A percentile compares a stretch with the other conserved stretches of the same genome.
Conservation (phyloP, 495 filamentous ascomycete genomes). For the Aspergillus sparsus region DNA sequence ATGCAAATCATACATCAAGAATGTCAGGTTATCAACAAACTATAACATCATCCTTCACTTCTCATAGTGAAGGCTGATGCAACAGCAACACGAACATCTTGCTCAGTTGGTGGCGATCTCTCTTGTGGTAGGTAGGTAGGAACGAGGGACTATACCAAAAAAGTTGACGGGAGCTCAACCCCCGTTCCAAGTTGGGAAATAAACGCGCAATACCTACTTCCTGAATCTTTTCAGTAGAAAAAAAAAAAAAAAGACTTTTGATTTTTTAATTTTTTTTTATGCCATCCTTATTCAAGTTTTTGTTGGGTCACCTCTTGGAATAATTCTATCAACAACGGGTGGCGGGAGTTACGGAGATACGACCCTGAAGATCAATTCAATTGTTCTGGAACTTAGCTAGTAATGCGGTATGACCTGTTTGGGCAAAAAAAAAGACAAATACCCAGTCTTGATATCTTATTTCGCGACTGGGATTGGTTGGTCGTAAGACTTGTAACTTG, state of each 20-base stretch:
- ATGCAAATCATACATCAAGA: neutral
- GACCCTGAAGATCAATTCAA: conserved; percentile 13
- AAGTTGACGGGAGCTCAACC: conserved; percentile 18
- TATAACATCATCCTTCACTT: neutral
- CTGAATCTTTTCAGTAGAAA: neutral
- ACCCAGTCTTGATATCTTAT: neutral
- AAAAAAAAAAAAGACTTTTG: too few species aligned
- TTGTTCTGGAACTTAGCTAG: conserved; percentile 21
- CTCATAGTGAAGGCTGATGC: neutral
- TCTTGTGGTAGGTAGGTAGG: neutral
- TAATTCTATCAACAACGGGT: neutral
- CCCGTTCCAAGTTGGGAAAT: conserved; percentile 6
- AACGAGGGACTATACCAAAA: neutral
- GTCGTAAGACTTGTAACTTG: too few species aligned
- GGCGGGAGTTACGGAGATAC: conserved; percentile 7
- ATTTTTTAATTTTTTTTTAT: neutral
- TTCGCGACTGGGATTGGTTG: too few species aligned
- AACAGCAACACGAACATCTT: neutral
- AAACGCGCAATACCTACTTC: neutral
- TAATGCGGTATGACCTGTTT: neutral
- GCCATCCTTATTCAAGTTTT: neutral
- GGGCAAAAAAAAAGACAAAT: neutral
- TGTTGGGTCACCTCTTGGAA: neutral
- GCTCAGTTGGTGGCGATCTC: neutral
- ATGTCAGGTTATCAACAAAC: neutral